Evolutionary conservation across 2,329 filamentous ascomycete genomes (phyloP).

Genomic region (Penicillium sp.): DNA sequence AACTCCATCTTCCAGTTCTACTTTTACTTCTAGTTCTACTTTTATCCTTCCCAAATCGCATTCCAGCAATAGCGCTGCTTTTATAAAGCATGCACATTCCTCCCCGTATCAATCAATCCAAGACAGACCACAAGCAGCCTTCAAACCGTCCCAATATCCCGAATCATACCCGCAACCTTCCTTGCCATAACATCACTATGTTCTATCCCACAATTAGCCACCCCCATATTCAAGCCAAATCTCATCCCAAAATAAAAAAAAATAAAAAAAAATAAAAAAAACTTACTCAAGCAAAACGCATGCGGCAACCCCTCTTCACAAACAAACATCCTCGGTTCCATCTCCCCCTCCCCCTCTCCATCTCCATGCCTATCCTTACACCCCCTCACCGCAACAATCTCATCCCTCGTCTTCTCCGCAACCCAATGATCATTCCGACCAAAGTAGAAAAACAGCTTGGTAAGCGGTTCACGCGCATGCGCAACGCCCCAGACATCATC

Average conservation of each 20-base stretch:
- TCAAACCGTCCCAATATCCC: conserved; percentile 43
- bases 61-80: background rate
- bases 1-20: background rate
- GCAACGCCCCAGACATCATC: conserved; percentile 65
- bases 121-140: background rate
- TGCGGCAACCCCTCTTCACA: conserved; percentile 63
- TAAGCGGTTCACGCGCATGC: conserved; percentile 39
- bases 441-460: conserved; percentile 64
- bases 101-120: background rate
- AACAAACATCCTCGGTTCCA: conserved; percentile 60
- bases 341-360: conserved; percentile 3
- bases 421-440: conserved; percentile 68
- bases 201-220: conserved; percentile 28
- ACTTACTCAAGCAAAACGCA: conserved; percentile 64
- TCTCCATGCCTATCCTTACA: conserved; percentile 23
- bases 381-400: conserved; percentile 56
- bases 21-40: background rate
- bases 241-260: background rate
- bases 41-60: background rate
- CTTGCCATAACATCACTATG: conserved; percentile 58
- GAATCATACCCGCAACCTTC: conserved; percentile 57
- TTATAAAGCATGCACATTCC: background rate
- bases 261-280: conserved; percentile 26
- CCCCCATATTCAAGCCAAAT: background rate
- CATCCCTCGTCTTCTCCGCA: conserved; percentile 62